phyloP scores from a whole-genome alignment of 169 alveolate genomes.

The Eimeria necatrix region DNA sequence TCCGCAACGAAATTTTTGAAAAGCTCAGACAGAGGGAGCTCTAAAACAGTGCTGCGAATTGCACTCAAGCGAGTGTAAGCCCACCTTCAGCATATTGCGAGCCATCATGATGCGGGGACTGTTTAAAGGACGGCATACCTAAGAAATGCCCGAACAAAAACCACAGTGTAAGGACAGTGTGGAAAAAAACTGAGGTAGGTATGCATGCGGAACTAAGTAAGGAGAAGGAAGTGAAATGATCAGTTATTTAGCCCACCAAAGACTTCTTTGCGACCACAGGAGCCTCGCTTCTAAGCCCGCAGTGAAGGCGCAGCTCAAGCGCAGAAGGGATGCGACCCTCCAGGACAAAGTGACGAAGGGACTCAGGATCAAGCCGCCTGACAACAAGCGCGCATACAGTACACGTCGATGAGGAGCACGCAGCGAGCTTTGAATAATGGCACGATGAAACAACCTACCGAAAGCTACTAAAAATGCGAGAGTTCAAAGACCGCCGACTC shows the following conservation, averaged over 20 bases:
- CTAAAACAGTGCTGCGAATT: neutral
- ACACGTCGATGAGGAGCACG: neutral
- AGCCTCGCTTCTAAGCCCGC: slow-evolving; percentile 11
- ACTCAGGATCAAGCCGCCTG: slow-evolving; percentile 50
- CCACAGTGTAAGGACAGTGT: neutral
- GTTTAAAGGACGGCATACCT: slow-evolving; percentile 78
- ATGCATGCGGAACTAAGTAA: neutral
- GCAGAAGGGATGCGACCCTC: slow-evolving; percentile 72
- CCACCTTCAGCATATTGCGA: slow-evolving; percentile 67
- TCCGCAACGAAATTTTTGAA: neutral
- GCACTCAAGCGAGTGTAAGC: neutral
- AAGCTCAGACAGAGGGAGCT: neutral
- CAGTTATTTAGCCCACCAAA: neutral
- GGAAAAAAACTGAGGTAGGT: neutral
- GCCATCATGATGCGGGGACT: slow-evolving; percentile 73
- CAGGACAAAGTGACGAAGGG: slow-evolving; percentile 45
- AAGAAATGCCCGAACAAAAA: neutral
- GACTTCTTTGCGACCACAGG: neutral
- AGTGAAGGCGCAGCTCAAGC: slow-evolving; percentile 54
- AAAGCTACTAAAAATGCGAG: slow-evolving; percentile 59
- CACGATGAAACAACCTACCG: slow-evolving; percentile 7
- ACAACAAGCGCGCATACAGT: neutral
- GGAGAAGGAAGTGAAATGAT: neutral
- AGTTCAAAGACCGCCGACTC: slow-evolving; percentile 48
- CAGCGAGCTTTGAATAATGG: neutral